These are phyloP conservation scores for Aspergillus kassunensis DNA, from an alignment of 495 filamentous ascomycete species.

Conservation along the genomic window DNA sequence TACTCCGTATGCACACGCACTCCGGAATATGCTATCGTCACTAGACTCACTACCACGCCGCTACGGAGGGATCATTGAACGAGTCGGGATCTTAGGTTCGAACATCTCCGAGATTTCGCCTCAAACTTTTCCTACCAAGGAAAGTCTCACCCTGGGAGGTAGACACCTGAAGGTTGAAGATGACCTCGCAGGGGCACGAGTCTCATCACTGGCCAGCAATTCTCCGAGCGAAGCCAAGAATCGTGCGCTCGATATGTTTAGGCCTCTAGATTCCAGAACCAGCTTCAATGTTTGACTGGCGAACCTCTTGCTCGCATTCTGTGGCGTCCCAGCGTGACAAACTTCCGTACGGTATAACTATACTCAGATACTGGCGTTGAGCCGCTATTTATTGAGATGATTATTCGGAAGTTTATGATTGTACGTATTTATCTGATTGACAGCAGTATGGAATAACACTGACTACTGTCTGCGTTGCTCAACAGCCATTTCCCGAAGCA, in stretches of 20 bases:
- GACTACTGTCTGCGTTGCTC: no score
- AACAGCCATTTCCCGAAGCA: no score
- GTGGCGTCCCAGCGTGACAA: no score
- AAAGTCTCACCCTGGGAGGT: neutral
- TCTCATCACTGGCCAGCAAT: conserved; percentile 12
- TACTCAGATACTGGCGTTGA: no score
- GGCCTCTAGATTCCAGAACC: neutral
- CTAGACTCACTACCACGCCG: no score
- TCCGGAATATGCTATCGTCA: neutral
- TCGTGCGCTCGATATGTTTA: neutral
- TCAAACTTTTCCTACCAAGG: conserved; percentile 3
- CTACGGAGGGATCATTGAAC: neutral
- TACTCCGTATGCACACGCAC: neutral
- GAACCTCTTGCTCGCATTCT: no score
- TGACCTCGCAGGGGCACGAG: conserved; percentile 1
- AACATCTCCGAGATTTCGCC: conserved; percentile 12
- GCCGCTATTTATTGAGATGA: no score
- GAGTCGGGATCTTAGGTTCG: neutral
- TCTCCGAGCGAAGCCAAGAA: conserved; percentile 10
- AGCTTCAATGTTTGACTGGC: neutral
- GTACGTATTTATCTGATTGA: no score
- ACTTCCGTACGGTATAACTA: no score
- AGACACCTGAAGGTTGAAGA: neutral
- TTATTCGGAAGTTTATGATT: no score
- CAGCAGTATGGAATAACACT: no score